Base-by-base conservation (phyloP, 2,329 filamentous ascomycete species). In the Xylaria sp. region DNA sequence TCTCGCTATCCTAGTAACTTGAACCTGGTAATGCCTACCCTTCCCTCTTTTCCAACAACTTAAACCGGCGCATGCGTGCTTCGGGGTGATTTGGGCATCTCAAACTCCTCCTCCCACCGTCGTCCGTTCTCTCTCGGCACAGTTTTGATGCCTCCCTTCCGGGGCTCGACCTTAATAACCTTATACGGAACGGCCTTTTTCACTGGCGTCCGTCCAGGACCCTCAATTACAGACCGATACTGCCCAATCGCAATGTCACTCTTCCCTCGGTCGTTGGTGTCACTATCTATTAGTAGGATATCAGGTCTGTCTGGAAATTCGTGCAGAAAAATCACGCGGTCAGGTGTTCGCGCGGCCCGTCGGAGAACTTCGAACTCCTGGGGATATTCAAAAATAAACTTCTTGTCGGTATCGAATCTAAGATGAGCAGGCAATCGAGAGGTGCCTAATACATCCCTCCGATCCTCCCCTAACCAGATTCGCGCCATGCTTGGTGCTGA, bases 361-460 rank as follows among this genome's bases (percentile, higher is more conserved):
- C 74, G 71, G 37, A 75, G 57, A 13, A 23, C 32, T 25, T 70
- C 66, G 32, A 78, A 69, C 5, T 74, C 60, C 1, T 60, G 8
- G 0, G 75, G 74, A 25, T 63, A 79, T 6, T 78, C 71, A 0
- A 76, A 54, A 9, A 12, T 60, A 59, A 69, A 74, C 16, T 0
- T 69, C 60, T 23, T 75, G 54, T 71, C 60, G 0, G 59, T 67
- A 16, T 75, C 72, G 23, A 73, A 76, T 8, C 76, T 74, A 65
- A 77, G 75, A 60, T 79, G 76, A 1, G 79, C 81, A 12, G 83
- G 83, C 71, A 85, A 75, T 23, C 80, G 78, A 18, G 74, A 76
- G 5, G 79, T 74, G 1, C 83, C 82, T 2, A 85, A 71, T 5
- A 85, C 82, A 53, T 84, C 82, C 62, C 79, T 77, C 23, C 83